Evolutionary conservation across 139 green algal genomes (phyloP).

Genomic region (Klebsormidium nitens): DNA sequence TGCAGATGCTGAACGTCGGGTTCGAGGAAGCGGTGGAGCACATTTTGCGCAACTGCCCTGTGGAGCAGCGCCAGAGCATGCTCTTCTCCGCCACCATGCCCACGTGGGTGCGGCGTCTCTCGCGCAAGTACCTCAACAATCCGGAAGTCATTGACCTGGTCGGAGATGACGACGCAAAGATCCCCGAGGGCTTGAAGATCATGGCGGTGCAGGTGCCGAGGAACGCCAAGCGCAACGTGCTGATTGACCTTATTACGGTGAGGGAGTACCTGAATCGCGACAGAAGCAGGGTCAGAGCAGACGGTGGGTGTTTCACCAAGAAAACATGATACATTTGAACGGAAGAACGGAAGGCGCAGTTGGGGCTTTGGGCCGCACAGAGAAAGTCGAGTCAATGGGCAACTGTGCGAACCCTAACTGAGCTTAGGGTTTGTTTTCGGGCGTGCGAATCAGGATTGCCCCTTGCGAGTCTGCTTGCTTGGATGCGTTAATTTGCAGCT

Average conservation of each 20-base stretch:
- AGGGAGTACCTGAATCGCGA: too few species aligned
- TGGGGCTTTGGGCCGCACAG: too few species aligned
- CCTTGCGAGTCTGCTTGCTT: too few species aligned
- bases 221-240: slow-evolving; percentile 52
- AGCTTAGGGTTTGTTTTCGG: too few species aligned
- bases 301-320: too few species aligned
- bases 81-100: slow-evolving; percentile 97
- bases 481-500: too few species aligned
- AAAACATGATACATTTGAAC: too few species aligned
- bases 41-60: slow-evolving; percentile 69
- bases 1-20: slow-evolving; percentile 95
- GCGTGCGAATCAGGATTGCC: too few species aligned
- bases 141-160: slow-evolving; percentile 90
- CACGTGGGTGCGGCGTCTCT: slow-evolving; percentile 86
- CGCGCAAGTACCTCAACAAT: slow-evolving; percentile 65
- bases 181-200: slow-evolving; percentile 45
- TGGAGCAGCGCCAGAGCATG: slow-evolving; percentile 78
- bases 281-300: too few species aligned
- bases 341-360: too few species aligned
- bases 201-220: slow-evolving; percentile 40
- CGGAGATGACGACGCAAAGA: slow-evolving; percentile 40
- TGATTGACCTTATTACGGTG: slow-evolving; percentile 78
- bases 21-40: slow-evolving; percentile 97
- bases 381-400: too few species aligned
- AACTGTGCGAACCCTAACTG: too few species aligned